Evolutionary conservation across 371 early-diverging fungal species (phyloP), one percentile per base, ranked within the genome.

Genomic region (Syncephalis fuscata): DNA sequence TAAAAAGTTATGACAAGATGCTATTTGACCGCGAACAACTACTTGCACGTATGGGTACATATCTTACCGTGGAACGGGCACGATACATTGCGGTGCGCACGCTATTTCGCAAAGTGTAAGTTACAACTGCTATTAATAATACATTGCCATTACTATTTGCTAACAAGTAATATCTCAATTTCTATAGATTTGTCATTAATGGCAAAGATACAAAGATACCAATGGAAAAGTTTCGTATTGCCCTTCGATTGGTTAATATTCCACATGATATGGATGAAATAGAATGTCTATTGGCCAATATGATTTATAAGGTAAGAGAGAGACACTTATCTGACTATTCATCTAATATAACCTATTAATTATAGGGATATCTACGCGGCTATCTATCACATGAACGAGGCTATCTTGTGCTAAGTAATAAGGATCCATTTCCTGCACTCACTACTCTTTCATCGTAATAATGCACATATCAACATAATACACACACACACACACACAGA

Each of bases 71-170:
- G 2, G 92, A 88, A 56, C 63, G 77, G 20, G 71, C 76, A 16
- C 71, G 83, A 41, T 66, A 63, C 39, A 61, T 91, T 25, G 81
- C 73, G 14, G 61, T 85, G 21, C 63, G 90, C 43, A 78, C 70
- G 36, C 58, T 94, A 42, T 78, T 90, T 53, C 71, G 78, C 55
- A 81, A 78, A 67, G 75, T 83, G 77, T 88, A 66, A 59, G 68
- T 60, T 9, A 22, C 10, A 8, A 46, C 24, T n/a, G n/a, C n/a
- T n/a, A 20, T 23, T 11, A 9, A 4, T 26, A 36, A n/a, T 32
- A 22, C 27, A 5, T 11, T 19, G 0, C 27, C 19, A n/a, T n/a
- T n/a, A n/a, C 26, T 42, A 20, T 25, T 9, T 9, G 41, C 23
- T 37, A 20, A 9, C 4, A 25, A 10, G 10, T 39, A 15, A 15